Evolutionary conservation across 768 basidiomycete genomes (phyloP).

Genomic region (Daedaleopsis nitida): DNA sequence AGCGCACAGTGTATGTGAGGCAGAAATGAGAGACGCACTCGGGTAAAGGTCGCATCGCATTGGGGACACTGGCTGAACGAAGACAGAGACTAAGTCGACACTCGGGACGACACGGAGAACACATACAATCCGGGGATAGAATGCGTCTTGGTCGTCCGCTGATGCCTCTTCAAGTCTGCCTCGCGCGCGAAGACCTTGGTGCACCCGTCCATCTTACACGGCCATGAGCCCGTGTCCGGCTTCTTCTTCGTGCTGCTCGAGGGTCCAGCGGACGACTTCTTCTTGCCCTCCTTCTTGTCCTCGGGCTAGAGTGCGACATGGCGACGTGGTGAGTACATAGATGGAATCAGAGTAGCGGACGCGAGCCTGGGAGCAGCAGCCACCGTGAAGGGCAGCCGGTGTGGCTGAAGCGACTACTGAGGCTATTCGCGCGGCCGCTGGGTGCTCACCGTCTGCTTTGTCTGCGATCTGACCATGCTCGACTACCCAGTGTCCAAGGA

Average conservation of each 20-base stretch:
- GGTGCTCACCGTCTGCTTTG: constrained; percentile 37
- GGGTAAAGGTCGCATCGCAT: constrained; percentile 78
- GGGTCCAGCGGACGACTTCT: constrained; percentile 37
- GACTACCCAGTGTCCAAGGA: neutral
- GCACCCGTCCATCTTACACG: constrained; percentile 80
- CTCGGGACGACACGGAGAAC: constrained; percentile 28
- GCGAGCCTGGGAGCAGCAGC: constrained; percentile 17
- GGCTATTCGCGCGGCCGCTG: constrained; percentile 17
- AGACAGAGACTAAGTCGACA: constrained; percentile 3
- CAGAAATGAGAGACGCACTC: constrained; percentile 48
- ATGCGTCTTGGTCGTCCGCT: constrained; percentile 77
- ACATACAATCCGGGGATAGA: constrained; percentile 71
- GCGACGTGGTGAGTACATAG: constrained; percentile 4
- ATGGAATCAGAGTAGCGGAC: neutral
- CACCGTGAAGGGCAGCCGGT: constrained; percentile 22
- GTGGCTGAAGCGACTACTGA: constrained; percentile 33
- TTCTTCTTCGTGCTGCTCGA: constrained; percentile 44
- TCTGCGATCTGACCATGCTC: constrained; percentile 31
- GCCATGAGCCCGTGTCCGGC: constrained; percentile 61
- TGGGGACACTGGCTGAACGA: constrained; percentile 55
- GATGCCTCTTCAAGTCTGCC: constrained; percentile 81
- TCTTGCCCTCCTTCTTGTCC: constrained; percentile 44
- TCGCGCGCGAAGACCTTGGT: constrained; percentile 82
- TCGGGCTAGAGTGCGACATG: constrained; percentile 34
- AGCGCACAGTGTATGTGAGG: neutral